Base-by-base conservation (phyloP, 176 grass and related monocot species). In the Eragrostis curvula region DNA sequence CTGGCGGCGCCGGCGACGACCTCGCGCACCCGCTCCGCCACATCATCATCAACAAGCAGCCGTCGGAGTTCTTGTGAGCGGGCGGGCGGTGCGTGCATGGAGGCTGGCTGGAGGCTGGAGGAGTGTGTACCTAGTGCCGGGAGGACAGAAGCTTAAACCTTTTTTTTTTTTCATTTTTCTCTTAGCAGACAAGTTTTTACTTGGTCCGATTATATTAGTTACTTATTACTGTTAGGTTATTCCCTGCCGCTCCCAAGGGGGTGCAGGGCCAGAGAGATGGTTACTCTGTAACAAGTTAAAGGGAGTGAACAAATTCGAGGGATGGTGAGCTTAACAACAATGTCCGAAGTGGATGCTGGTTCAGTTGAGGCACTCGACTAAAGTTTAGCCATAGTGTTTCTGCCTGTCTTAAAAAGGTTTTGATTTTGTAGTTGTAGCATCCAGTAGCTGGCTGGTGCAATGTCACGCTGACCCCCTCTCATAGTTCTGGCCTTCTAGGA, bases 21-120 rank as follows among this genome's bases (percentile, higher is more conserved):
- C n/a, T 99, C 21, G 74, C 87, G 10, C 91, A 99, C 74, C 97
- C 97, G 20, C 91, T 99, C 52, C 85, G 71, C 59, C 91, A 96
- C 44, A 99, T 99, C 70, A 90, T 89, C 48, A 78, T 96, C 70
- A 92, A 90, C 66, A 83, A 89, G 5, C 71, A 85, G 40, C 50
- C 83, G 30, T 83, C 82, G 39, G 85, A 81, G 52, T 90, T 87
- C 89, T 74, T 91, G 86, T 89, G 74, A 86, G 68, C 36, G 64
- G 8, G 11, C 45, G 45, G 12, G 23, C 57, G n/a, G 23, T 27
- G 21, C 55, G 8, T 18, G 6, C n/a, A n/a, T n/a, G 36, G 1
- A 20, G 14, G 32, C 9, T 0, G 67, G 41, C 5, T 1, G 12
- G 27, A 36, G 13, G 32, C 40, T 66, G 68, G 30, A 68, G n/a